Evolutionary conservation across 108 stramenopile genomes (phyloP), one percentile per base, ranked within the genome.

Genomic region (Asterionellopsis glacialis): DNA sequence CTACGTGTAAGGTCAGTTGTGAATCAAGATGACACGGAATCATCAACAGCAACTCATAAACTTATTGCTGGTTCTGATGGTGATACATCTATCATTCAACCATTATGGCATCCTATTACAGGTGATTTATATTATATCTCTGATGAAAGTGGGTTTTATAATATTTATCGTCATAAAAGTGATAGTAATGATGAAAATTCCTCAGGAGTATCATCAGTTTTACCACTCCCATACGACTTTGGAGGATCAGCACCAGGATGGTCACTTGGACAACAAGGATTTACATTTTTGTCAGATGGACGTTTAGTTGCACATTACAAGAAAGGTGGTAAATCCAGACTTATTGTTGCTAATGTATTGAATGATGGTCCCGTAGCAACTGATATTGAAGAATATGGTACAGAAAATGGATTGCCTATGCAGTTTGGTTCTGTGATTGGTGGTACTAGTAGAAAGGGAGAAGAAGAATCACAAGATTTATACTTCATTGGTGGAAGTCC

Each of bases 401-500:
- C 51, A 0, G 63, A 58, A 43, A 41, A 59, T 59, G 83, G 81
- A 15, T 49, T 87, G 19, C 86, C 86, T 2, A 65, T 70, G 69
- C 74, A 74, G 65, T 79, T 84, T 66, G 78, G 79, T 18, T 70
- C 80, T 12, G 44, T 83, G 11, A 51, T 60, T 0, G 56, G 53
- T n/a, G 64, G 70, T 18, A 40, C 23, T 59, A 11, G 22, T 45
- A 13, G 13, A n/a, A n/a, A n/a, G n/a, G n/a, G n/a, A 33, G 7
- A 2, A 2, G 51, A 38, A 25, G 16, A 10, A 38, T 25, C 42
- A 33, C 57, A 66, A 28, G 73, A 72, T 54, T 16, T 88, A 41
- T 88, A 81, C 67, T 83, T 88, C 49, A 51, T 88, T n/a, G 84
- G 84, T 0, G 84, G 84, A 0, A 58, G 64, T 16, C 79, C 87